A percentile compares a stretch with the other conserved stretches of the same genome.
These are phyloP conservation scores for Exophiala xenobiotica DNA, from an alignment of 2,329 filamentous ascomycete species.

Conservation along the genomic window DNA sequence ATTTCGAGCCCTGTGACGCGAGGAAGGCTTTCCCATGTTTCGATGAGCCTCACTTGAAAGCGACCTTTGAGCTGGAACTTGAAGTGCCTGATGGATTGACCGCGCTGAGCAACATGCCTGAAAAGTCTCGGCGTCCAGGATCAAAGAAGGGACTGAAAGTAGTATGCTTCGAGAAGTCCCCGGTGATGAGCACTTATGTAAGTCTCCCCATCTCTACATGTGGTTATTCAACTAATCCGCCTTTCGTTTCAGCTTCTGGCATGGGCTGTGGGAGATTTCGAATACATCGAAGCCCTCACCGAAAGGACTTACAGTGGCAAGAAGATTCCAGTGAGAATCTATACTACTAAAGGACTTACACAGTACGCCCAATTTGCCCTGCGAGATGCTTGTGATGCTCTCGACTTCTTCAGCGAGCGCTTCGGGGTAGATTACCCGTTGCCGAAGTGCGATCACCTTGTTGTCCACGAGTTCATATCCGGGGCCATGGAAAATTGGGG, in stretches of 20 bases:
- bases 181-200: conserved; percentile 85
- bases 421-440: conserved; percentile 92
- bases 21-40: conserved; percentile 94
- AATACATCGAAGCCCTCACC: conserved; percentile 91
- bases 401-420: conserved; percentile 93
- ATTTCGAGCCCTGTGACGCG: conserved; percentile 95
- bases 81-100: conserved; percentile 87
- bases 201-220: no score
- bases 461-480: conserved; percentile 83
- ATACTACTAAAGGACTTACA: conserved; percentile 91
- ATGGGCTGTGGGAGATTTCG: conserved; percentile 95
- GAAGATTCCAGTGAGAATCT: conserved; percentile 90
- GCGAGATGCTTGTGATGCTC: conserved; percentile 85
- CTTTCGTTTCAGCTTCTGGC: no score
- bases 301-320: conserved; percentile 88
- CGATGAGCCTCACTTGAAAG: conserved; percentile 94
- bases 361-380: conserved; percentile 87
- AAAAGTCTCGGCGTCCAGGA: conserved; percentile 62
- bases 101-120: conserved; percentile 90
- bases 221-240: no score
- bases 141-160: conserved; percentile 61
- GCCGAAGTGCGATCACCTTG: conserved; percentile 88
- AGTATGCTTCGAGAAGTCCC: conserved; percentile 77
- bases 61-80: conserved; percentile 87
- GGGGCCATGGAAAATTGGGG: conserved; percentile 97